phyloP scores from a whole-genome alignment of 495 filamentous ascomycete genomes.

The Hyphodiscus hymeniophilus region DNA sequence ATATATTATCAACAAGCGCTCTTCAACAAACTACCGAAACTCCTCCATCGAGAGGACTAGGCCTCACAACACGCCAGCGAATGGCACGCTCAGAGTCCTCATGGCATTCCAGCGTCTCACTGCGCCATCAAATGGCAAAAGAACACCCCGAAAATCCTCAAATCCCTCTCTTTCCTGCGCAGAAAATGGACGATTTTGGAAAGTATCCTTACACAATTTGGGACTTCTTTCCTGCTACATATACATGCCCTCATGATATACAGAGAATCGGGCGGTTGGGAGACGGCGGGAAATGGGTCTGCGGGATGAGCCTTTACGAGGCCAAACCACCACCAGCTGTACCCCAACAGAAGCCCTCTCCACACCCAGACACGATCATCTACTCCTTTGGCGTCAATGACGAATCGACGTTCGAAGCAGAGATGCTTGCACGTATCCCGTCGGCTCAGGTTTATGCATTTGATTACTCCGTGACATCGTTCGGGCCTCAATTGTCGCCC shows the following conservation, averaged over 20 bases:
- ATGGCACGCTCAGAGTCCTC: constrained; percentile 13
- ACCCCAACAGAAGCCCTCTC: neutral
- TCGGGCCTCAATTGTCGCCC: constrained; percentile 18
- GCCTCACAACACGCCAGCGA: constrained; percentile 12
- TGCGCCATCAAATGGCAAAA: constrained; percentile 13
- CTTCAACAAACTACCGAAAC: neutral
- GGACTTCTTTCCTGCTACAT: constrained; percentile 26
- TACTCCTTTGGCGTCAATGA: constrained; percentile 27
- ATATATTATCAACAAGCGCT: neutral
- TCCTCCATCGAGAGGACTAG: neutral
- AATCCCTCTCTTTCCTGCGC: constrained; percentile 14
- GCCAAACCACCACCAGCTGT: constrained; percentile 2
- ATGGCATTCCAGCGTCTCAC: constrained; percentile 10
- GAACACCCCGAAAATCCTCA: constrained; percentile 4
- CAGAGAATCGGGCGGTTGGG: constrained; percentile 26
- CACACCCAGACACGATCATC: constrained; percentile 14
- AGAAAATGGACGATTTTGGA: constrained; percentile 7
- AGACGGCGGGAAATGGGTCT: constrained; percentile 30
- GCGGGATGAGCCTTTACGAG: constrained; percentile 24
- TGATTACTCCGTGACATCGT: constrained; percentile 24
- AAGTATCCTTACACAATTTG: constrained; percentile 26
- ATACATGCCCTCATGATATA: constrained; percentile 27
- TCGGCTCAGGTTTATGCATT: constrained; percentile 23
- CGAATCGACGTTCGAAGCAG: constrained; percentile 24
- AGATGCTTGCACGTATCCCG: constrained; percentile 24